phyloP scores from a whole-genome alignment of 495 filamentous ascomycete species.

The Jackrogersella multiformis region DNA sequence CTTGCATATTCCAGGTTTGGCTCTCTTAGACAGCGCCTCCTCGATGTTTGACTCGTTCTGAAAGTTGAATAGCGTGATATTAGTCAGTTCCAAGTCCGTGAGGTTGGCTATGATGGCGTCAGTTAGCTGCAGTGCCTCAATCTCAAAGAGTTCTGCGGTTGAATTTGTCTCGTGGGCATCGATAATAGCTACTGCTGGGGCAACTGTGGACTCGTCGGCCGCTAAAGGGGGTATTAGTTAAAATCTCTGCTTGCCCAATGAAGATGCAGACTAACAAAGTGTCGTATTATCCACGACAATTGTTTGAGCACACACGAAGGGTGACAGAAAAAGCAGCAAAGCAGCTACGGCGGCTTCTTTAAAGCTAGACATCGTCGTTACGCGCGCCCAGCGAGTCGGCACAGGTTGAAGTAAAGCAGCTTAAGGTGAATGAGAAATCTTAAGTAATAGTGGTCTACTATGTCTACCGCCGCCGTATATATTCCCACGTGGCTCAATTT shows the following conservation, averaged over 20 bases:
- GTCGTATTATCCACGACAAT: conserved; percentile 25
- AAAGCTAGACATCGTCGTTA: conserved; percentile 24
- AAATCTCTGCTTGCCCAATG: not conserved
- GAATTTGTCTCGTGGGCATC: conserved; percentile 26
- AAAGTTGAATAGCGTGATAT: conserved; percentile 45
- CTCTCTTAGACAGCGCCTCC: conserved; percentile 24
- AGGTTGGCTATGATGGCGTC: conserved; percentile 51
- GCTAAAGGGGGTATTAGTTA: conserved; percentile 8
- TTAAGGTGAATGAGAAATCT: conserved; percentile 3
- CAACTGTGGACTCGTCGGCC: conserved; percentile 32
- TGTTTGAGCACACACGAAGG: conserved; percentile 18
- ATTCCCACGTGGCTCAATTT: conserved; percentile 5
- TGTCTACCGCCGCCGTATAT: conserved; percentile 29
- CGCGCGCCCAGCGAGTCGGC: conserved; percentile 16
- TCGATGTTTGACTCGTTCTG: conserved; percentile 25
- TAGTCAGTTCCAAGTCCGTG: conserved; percentile 39
- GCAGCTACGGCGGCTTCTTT: conserved; percentile 10
- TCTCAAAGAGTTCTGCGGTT: conserved; percentile 44
- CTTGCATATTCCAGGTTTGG: conserved; percentile 53
- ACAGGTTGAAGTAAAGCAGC: not conserved
- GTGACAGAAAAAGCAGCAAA: conserved; percentile 9
- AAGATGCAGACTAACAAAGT: conserved; percentile 20
- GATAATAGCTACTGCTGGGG: conserved; percentile 31
- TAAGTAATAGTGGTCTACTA: not conserved
- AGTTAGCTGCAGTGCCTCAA: conserved; percentile 56